phyloP scores from a whole-genome alignment of 305 asterid species.

The Plantago lanceolata region DNA sequence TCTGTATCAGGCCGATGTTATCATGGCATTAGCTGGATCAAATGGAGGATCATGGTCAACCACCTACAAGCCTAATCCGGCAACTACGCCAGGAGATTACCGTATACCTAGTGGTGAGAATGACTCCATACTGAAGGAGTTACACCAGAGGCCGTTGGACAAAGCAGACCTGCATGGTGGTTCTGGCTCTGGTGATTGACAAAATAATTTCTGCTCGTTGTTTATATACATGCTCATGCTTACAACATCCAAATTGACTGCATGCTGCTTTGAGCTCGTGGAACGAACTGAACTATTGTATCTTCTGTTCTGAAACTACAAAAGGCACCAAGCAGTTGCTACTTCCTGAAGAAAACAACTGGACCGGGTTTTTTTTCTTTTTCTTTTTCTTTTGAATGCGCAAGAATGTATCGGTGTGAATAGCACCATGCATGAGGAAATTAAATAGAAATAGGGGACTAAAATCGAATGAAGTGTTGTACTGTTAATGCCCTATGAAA shows the following conservation, averaged over 20 bases:
- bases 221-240: background rate
- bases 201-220: background rate
- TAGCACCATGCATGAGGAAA: background rate
- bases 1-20: constrained; percentile 72
- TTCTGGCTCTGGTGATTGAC: constrained; percentile 42
- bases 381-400: background rate
- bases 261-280: constrained; percentile 3
- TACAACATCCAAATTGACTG: constrained; percentile 15
- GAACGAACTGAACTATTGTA: background rate
- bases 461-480: background rate
- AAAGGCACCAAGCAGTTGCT: background rate
- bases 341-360: background rate
- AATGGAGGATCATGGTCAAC: constrained; percentile 96
- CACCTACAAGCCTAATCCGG: constrained; percentile 42
- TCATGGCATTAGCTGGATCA: constrained; percentile 86
- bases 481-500: background rate
- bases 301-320: background rate
- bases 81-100: constrained; percentile 45
- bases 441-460: background rate
- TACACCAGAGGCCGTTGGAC: constrained; percentile 40
- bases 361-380: background rate
- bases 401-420: background rate
- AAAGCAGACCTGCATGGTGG: constrained; percentile 36
- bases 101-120: constrained; percentile 29
- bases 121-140: constrained; percentile 39